phyloP scores from a whole-genome alignment of 164 flowering plant species.

The Nymphaea colorata region DNA sequence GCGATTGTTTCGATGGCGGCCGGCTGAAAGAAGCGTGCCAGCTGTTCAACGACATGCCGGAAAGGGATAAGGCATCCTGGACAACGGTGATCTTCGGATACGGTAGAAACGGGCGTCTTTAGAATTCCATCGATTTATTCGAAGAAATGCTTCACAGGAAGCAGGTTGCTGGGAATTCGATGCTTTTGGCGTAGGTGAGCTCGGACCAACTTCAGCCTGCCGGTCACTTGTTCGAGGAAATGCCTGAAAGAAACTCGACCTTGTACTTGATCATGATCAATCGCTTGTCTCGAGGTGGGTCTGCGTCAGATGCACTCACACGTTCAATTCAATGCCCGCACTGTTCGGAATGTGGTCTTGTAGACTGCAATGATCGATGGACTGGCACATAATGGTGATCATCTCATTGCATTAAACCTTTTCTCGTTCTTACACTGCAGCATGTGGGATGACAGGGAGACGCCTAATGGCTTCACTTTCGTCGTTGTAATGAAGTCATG shows the following conservation, averaged over 20 bases:
- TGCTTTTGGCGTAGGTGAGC: slow-evolving; percentile 10
- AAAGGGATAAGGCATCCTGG: slow-evolving; percentile 6
- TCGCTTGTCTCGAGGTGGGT: slow-evolving; percentile 13
- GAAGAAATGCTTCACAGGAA: slow-evolving; percentile 17
- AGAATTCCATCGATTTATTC: slow-evolving; percentile 6
- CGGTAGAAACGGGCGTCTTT: slow-evolving; percentile 12
- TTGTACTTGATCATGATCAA: slow-evolving; percentile 18
- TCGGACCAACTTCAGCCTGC: slow-evolving; percentile 9
- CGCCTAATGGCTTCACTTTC: too few species aligned
- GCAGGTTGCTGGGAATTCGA: slow-evolving; percentile 19
- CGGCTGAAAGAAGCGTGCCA: background rate
- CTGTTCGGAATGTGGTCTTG: slow-evolving; percentile 12
- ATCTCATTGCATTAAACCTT: slow-evolving; percentile 11
- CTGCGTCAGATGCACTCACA: slow-evolving; percentile 11
- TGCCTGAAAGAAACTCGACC: slow-evolving; percentile 13
- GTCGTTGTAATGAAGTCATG: too few species aligned
- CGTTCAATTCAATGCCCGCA: slow-evolving; percentile 14
- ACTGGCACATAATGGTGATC: slow-evolving; percentile 11
- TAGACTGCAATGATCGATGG: slow-evolving; percentile 14
- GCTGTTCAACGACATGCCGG: slow-evolving; percentile 1
- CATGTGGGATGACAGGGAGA: too few species aligned
- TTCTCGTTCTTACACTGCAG: background rate
- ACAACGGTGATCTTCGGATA: slow-evolving; percentile 12
- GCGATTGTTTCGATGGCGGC: too few species aligned
- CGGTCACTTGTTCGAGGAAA: slow-evolving; percentile 7